Evolutionary conservation across 2,329 filamentous ascomycete genomes (phyloP).

Genomic region (Myriosclerotinia scirpicola): DNA sequence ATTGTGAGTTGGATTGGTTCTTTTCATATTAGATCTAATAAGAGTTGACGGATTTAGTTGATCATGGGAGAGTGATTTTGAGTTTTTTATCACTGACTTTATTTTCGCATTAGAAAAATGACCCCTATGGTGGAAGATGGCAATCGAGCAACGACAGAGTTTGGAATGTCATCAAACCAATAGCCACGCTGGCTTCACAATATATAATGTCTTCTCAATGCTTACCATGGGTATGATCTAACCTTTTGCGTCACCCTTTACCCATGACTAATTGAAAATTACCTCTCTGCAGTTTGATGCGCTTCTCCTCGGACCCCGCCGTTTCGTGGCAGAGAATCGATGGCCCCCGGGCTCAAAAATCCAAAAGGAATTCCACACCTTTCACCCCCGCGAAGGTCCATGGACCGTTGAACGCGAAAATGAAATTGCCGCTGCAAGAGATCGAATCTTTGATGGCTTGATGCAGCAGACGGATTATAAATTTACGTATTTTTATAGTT

Average conservation of each 20-base stretch:
- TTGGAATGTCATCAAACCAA: not conserved
- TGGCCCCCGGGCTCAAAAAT: not conserved
- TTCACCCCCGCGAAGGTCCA: not conserved
- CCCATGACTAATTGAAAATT: not conserved
- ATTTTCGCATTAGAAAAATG: not conserved
- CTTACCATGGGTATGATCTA: constrained; percentile 4
- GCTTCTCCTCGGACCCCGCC: constrained; percentile 6
- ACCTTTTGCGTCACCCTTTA: not conserved
- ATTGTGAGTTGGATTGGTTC: constrained; percentile 2
- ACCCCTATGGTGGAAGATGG: constrained; percentile 8
- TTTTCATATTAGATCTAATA: not conserved
- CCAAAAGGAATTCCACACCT: not conserved
- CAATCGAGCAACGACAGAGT: constrained; percentile 16
- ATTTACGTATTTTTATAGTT: constrained; percentile 5
- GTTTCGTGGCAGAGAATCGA: not conserved
- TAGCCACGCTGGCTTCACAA: not conserved
- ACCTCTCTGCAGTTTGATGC: not conserved
- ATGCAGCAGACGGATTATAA: constrained; percentile 13
- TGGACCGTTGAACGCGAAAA: constrained; percentile 5
- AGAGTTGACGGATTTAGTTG: no score
- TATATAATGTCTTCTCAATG: not conserved
- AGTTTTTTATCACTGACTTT: not conserved
- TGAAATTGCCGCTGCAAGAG: not conserved
- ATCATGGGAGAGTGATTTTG: not conserved
- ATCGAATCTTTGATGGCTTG: not conserved